Base-by-base conservation (phyloP, 805 yeast genomes). In the Candida xyloterini region DNA sequence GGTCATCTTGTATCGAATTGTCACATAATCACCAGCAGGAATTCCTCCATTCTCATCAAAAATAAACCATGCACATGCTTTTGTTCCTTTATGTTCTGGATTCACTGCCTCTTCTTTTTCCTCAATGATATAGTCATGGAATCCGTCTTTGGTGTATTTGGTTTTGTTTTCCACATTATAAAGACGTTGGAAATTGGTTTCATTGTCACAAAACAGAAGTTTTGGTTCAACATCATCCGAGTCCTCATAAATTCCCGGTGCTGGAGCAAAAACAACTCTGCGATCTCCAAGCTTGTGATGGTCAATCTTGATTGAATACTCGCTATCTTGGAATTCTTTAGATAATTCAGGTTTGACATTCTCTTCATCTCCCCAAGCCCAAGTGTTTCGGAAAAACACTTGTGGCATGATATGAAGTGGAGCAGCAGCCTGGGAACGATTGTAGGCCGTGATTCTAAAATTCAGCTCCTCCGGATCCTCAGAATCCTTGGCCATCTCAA, bases 361-460 rank as follows among this genome's bases (percentile, higher is more conserved):
- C 30, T 63, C 64, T 42, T 75, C 70, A 10, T 71, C 66, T 32
- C 90, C 87, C 96, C 96, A 89, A n/a, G 83, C 68, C 97, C 97
- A 89, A 11, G 93, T 85, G 65, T 89, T 89, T 66, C 96, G 75
- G 65, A 81, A 85, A 49, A 80, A 78, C 22, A 86, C 65, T 50
- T 89, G 96, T 8, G 97, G 97, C 45, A 85, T 63, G 30, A 90
- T 74, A 62, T 88, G 95, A 44, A 89, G 67, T 2, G 95, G 95
- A n/a, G 96, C 96, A 5, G 93, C 73, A 40, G 84, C 79, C 40
- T 76, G 77, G 27, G 93, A 80, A 48, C 96, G 71, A 60, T 89
- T 89, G 60, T 84, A 84, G 29, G 95, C 96, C 9, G 96, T 89
- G 48, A 89, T 73, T 56, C 95, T 70, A 67, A 90, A 88, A 59